Base-by-base conservation (phyloP, 139 green algal species). In the Deuterostichococcus epilithicus region DNA sequence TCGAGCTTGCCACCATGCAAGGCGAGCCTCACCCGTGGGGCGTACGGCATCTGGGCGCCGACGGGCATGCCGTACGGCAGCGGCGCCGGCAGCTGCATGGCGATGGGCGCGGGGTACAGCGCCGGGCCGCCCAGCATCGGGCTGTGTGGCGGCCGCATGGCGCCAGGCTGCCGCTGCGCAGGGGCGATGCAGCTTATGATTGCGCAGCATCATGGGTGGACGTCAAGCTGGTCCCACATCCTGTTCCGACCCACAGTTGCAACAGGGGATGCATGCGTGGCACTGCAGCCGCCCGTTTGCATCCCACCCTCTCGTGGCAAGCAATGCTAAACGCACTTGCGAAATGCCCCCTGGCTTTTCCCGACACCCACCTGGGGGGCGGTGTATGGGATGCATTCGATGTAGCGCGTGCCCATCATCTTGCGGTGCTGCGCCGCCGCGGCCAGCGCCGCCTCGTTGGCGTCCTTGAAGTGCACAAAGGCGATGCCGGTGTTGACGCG, bases 401-500 rank as follows among this genome's bases (percentile, higher is more conserved):
- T 77, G 75, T 86, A 86, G 13, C 82, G 74, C 0, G 39, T 60
- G n/a, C 82, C 82, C 63, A 86, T 81, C 44, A 45, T 78, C 36
- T 71, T 37, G 47, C 78, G 60, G 70, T 86, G 70, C 28, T 63
- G 70, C 58, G 38, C 69, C 34, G 74, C 52, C 15, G 74, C 45
- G 8, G 82, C 82, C 8, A 68, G 35, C 22, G 81, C 63, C 28
- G 75, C 78, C 44, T 80, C 70, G 5, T 84, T 58, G 33, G 73
- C 28, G 52, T 69, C 74, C 26, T 34, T 69, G 52, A 90, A 89
- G 44, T 83, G 76, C 34, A 90, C 84, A 65, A 82, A 90, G 6
- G 84, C 84, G 4, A 87, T 72, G 33, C 85, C 85, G 22, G 82
- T 90, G 52, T 63, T 63, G 52, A 63, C 52, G 37, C 39, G 70